A percentile compares a stretch with the other conserved stretches of the same genome.
These are phyloP conservation scores for Tolypocladium album DNA, from an alignment of 2,329 filamentous ascomycete species.

Conservation along the genomic window DNA sequence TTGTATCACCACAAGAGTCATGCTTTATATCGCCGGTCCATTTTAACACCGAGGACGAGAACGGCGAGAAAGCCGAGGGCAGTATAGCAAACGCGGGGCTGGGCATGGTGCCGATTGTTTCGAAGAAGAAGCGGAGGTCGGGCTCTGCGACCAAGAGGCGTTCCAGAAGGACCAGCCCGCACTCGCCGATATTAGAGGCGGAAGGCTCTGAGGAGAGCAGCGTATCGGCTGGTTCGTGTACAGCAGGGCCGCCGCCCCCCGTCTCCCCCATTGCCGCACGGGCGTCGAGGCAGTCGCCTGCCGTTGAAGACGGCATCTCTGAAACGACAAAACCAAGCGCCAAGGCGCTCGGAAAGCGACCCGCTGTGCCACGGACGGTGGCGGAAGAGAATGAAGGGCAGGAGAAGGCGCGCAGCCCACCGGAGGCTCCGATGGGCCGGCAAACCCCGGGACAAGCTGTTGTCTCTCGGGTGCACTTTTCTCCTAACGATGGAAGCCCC, in stretches of 20 bases:
- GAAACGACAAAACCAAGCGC: conserved; percentile 18
- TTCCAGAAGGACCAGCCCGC: conserved; percentile 33
- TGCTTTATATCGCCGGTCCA: too few relatives aligned
- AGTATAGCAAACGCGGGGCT: conserved; percentile 20
- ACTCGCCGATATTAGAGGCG: conserved; percentile 28
- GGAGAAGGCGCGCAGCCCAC: conserved; percentile 1
- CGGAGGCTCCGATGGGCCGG: conserved; percentile 3
- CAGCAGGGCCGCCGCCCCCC: conserved; percentile 6
- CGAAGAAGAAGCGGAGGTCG: conserved; percentile 15
- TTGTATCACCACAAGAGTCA: conserved; percentile 27
- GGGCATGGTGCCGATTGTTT: conserved; percentile 17
- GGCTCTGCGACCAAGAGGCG: conserved; percentile 11
- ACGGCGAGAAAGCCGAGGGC: conserved; percentile 25
- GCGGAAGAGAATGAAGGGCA: conserved; percentile 7
- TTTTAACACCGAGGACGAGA: conserved; percentile 16
- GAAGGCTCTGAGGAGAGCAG: conserved; percentile 18
- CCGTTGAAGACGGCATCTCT: conserved; percentile 1
- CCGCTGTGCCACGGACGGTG: conserved; percentile 13
- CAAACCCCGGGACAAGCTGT: not conserved
- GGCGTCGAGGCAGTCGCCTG: conserved; percentile 2
- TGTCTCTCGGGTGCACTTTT: not conserved
- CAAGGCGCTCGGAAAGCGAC: conserved; percentile 39
- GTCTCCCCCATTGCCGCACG: conserved; percentile 17
- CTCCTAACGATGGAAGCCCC: not conserved
- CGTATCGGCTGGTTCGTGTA: conserved; percentile 11